A percentile compares a stretch with the other conserved stretches of the same genome.
Evolutionary conservation across 2,329 filamentous ascomycete genomes (phyloP).

Genomic region (Scolecobasidium constrictum): DNA sequence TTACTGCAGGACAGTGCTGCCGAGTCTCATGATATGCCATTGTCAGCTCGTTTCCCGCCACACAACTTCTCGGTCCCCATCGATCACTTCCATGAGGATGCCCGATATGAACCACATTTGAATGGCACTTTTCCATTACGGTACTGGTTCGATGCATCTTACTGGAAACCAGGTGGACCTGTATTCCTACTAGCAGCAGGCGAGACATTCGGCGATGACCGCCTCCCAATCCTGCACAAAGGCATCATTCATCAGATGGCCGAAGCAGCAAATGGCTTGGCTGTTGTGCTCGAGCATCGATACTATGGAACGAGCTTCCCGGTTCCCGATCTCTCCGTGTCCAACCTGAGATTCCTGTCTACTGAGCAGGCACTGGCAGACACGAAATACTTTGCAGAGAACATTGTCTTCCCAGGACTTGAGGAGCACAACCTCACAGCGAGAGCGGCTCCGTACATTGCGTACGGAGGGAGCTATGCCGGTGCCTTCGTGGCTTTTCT

Average conservation of each 20-base stretch:
- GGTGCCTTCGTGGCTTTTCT: constrained; percentile 70
- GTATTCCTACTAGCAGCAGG: constrained; percentile 68
- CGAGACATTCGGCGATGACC: constrained; percentile 52
- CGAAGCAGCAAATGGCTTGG: constrained; percentile 60
- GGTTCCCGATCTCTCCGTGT: constrained; percentile 50
- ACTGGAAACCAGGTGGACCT: constrained; percentile 68
- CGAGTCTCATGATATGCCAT: too few relatives aligned
- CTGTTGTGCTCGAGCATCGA: constrained; percentile 73
- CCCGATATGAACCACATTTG: constrained; percentile 65
- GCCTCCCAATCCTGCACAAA: constrained; percentile 63
- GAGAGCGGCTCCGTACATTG: constrained; percentile 57
- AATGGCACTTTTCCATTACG: constrained; percentile 57
- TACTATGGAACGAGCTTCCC: constrained; percentile 77
- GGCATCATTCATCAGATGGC: constrained; percentile 64
- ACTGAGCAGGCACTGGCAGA: constrained; percentile 78
- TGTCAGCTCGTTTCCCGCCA: not conserved
- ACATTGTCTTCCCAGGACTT: constrained; percentile 60
- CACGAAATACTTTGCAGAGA: constrained; percentile 65
- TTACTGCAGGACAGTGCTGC: too few relatives aligned
- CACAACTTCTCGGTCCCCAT: constrained; percentile 46
- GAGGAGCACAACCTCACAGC: constrained; percentile 58
- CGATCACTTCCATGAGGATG: constrained; percentile 77
- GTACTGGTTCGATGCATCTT: constrained; percentile 72
- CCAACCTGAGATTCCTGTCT: constrained; percentile 69
- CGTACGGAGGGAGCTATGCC: constrained; percentile 77